Percentiles rank a stretch among this genome's conserved stretches.
Evolutionary conservation across 2,329 filamentous ascomycete genomes (phyloP).

Genomic region (Fusarium bactridioides): DNA sequence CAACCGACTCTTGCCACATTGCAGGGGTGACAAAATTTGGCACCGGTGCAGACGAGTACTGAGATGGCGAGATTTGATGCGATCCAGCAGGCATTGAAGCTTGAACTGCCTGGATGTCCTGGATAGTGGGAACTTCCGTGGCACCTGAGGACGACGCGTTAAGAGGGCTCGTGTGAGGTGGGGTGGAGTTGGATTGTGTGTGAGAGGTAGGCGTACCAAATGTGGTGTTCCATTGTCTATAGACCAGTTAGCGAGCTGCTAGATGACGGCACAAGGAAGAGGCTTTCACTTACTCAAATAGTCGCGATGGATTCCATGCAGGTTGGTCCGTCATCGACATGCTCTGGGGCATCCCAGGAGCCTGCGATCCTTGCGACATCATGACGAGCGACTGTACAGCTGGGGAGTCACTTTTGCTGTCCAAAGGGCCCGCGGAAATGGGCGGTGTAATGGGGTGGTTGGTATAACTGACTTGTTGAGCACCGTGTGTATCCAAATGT

Average conservation of each 20-base stretch:
- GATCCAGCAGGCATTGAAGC: constrained; percentile 54
- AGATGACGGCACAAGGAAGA: neutral
- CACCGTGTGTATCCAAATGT: constrained; percentile 60
- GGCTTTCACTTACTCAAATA: constrained; percentile 81
- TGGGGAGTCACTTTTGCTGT: constrained; percentile 80
- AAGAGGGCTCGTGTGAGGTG: constrained; percentile 58
- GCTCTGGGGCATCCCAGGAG: constrained; percentile 59
- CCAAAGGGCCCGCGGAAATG: constrained; percentile 75
- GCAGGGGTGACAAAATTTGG: constrained; percentile 71
- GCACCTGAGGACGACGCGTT: constrained; percentile 63
- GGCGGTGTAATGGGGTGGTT: constrained; percentile 82
- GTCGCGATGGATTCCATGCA: constrained; percentile 84
- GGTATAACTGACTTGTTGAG: constrained; percentile 71
- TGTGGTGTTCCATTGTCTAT: constrained; percentile 92
- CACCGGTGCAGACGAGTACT: constrained; percentile 62
- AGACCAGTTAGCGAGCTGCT: constrained; percentile 2
- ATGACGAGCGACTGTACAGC: constrained; percentile 75
- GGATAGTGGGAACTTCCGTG: constrained; percentile 61
- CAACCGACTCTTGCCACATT: constrained; percentile 78
- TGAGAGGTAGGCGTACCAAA: constrained; percentile 74
- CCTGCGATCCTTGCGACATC: constrained; percentile 69
- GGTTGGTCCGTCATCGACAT: constrained; percentile 70
- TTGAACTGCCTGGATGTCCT: constrained; percentile 60
- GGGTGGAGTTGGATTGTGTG: constrained; percentile 44
- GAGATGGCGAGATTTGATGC: constrained; percentile 58